Percentiles rank a stretch among this genome's conserved stretches.
phyloP scores from a whole-genome alignment of 768 basidiomycete species.

The Hypholoma fasciculare region DNA sequence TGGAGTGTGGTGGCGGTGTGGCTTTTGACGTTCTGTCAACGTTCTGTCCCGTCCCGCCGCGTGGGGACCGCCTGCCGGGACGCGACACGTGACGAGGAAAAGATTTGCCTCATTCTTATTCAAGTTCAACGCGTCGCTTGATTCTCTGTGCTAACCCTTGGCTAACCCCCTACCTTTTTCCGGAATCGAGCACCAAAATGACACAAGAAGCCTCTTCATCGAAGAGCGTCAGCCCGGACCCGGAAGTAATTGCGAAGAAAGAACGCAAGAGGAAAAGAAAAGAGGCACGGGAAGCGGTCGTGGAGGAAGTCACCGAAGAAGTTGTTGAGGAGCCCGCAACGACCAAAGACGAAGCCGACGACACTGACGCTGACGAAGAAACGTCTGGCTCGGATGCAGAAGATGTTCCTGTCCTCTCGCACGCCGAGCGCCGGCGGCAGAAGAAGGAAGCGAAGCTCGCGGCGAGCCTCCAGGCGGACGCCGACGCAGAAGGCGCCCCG shows the following conservation, averaged over 20 bases:
- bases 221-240: background rate
- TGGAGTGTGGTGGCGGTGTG: no score
- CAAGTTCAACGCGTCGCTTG: background rate
- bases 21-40: background rate
- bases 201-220: background rate
- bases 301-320: background rate
- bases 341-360: slow-evolving; percentile 17
- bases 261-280: slow-evolving; percentile 30
- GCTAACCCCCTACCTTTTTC: background rate
- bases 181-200: background rate
- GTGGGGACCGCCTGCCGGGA: background rate
- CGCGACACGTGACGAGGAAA: slow-evolving; percentile 2
- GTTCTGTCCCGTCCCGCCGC: background rate
- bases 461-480: slow-evolving; percentile 13
- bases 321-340: background rate
- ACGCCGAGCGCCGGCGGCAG: slow-evolving; percentile 68
- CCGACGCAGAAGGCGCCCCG: slow-evolving; percentile 18
- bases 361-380: slow-evolving; percentile 3
- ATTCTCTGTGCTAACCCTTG: no score
- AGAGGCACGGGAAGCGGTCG: slow-evolving; percentile 30
- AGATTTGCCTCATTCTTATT: slow-evolving; percentile 2
- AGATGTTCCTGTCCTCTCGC: slow-evolving; percentile 59
- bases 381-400: slow-evolving; percentile 6
- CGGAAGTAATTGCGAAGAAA: slow-evolving; percentile 1
- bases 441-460: slow-evolving; percentile 46